Conservation (phyloP, 148 eudicot genomes). For the Dianthus caryophyllus region DNA sequence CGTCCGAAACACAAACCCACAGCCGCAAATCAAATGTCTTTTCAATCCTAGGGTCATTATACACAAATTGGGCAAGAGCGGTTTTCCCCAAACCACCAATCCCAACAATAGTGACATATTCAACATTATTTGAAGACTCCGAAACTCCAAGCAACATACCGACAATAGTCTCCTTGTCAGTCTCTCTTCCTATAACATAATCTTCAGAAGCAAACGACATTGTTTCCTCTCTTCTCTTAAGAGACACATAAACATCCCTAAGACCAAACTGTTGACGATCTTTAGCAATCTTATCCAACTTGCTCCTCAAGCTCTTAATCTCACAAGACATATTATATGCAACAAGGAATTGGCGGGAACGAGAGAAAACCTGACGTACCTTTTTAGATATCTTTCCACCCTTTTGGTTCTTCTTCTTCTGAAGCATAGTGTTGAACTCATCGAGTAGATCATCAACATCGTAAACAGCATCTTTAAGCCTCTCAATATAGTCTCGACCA, state of each 20-base stretch:
- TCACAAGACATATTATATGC: conserved; percentile 3
- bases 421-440: conserved; percentile 10
- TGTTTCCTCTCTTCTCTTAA: conserved; percentile 14
- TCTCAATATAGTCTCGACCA: conserved; percentile 1
- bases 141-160: conserved; percentile 3
- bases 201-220: conserved; percentile 11
- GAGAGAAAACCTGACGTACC: conserved; percentile 12
- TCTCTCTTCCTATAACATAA: conserved; percentile 20
- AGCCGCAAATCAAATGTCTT: conserved; percentile 4
- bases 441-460: conserved; percentile 11
- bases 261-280: conserved; percentile 19
- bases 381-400: conserved; percentile 1
- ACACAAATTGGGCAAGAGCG: conserved; percentile 24
- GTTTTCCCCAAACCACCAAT: conserved; percentile 26
- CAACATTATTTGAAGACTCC: neutral
- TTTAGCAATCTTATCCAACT: conserved; percentile 10
- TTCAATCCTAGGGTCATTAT: conserved; percentile 11
- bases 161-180: conserved; percentile 12
- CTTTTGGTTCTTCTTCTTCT: neutral
- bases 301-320: conserved; percentile 17
- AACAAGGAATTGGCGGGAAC: conserved; percentile 4
- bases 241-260: conserved; percentile 8
- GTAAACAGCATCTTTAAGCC: conserved; percentile 17
- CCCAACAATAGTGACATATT: conserved; percentile 17
- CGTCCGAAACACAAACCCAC: conserved; percentile 27